phyloP scores from a whole-genome alignment of 805 yeast species.

The Myxozyma nipponensis region DNA sequence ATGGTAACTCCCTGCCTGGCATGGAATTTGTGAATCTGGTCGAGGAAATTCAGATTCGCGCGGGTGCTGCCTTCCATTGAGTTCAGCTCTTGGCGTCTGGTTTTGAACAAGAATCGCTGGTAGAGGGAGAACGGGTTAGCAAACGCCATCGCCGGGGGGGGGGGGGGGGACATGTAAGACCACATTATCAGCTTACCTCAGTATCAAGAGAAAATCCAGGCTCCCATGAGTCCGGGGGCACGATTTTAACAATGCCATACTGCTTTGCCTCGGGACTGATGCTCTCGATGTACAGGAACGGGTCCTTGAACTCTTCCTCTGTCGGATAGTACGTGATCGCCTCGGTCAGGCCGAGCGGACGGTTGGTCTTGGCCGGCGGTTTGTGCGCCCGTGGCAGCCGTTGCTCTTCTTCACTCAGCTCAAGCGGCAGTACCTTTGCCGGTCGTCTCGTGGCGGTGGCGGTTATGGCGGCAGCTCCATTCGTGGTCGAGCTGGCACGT shows the following conservation, averaged over 20 bases:
- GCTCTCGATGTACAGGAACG: slow-evolving; percentile 60
- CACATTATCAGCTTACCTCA: slow-evolving; percentile 23
- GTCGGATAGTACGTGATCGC: slow-evolving; percentile 61
- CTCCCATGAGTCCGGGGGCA: slow-evolving; percentile 53
- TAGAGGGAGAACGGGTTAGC: neutral
- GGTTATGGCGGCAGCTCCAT: no score
- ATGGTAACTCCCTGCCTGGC: slow-evolving; percentile 29
- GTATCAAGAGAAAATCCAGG: slow-evolving; percentile 39
- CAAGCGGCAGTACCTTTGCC: no score
- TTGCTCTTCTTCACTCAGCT: slow-evolving; percentile 13
- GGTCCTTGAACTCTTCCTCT: slow-evolving; percentile 55
- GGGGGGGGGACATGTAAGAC: neutral
- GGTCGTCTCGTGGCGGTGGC: slow-evolving; percentile 21
- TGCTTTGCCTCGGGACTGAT: slow-evolving; percentile 49
- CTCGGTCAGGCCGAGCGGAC: slow-evolving; percentile 38
- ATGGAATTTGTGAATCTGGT: slow-evolving; percentile 37
- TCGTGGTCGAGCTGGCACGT: no score
- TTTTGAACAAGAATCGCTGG: slow-evolving; percentile 34
- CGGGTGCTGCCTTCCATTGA: slow-evolving; percentile 38
- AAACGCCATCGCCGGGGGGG: slow-evolving; percentile 1
- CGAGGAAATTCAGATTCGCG: slow-evolving; percentile 35
- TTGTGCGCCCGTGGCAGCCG: slow-evolving; percentile 1
- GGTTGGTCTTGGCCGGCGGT: slow-evolving; percentile 17
- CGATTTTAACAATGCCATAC: slow-evolving; percentile 73
- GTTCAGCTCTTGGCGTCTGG: slow-evolving; percentile 37